Conservation (phyloP, 202 grass and related monocot genomes). For the Panicum hallii region DNA sequence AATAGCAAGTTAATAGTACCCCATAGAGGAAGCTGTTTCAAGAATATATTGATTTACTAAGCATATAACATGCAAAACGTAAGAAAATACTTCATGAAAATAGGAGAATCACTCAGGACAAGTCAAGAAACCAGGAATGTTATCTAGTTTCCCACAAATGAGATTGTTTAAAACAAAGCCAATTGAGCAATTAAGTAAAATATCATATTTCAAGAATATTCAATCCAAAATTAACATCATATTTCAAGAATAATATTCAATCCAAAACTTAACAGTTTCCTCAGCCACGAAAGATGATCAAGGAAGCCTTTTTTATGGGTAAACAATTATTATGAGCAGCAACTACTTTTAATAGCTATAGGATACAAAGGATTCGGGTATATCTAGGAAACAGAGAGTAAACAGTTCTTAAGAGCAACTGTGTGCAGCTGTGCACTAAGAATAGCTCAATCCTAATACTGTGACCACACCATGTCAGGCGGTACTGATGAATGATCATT, state of each 20-base stretch:
- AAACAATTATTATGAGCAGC: background rate
- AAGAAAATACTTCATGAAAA: constrained; percentile 15
- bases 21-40: constrained; percentile 14
- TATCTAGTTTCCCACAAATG: constrained; percentile 13
- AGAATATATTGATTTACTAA: background rate
- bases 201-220: background rate
- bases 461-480: background rate
- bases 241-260: background rate
- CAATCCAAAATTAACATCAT: background rate
- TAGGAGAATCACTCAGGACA: background rate
- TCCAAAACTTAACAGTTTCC: constrained; percentile 3
- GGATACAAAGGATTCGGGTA: background rate
- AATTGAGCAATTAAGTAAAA: background rate
- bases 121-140: constrained; percentile 19
- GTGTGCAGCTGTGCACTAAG: background rate
- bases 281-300: constrained; percentile 8
- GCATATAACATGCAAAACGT: background rate
- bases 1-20: constrained; percentile 31
- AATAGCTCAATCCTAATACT: constrained; percentile 23
- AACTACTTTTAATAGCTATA: constrained; percentile 1
- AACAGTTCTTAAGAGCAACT: background rate
- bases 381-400: background rate
- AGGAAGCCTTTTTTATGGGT: background rate
- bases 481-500: background rate
- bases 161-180: background rate